These are phyloP conservation scores for Candida pseudoviswanathii DNA, from an alignment of 1,139 yeast species.

Conservation along the genomic window DNA sequence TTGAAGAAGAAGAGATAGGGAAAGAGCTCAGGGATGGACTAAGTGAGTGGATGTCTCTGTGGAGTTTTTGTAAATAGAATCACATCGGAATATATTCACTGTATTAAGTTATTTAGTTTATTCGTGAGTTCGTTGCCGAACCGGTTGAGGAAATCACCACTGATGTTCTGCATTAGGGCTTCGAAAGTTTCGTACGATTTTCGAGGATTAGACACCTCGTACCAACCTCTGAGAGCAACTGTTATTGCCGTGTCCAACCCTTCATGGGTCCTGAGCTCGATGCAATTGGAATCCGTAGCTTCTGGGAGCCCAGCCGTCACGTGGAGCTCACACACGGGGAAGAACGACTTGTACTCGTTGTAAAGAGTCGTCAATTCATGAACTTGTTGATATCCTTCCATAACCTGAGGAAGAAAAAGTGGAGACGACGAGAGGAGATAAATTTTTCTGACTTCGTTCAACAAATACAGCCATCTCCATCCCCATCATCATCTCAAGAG, in stretches of 20 bases:
- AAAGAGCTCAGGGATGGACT: background rate
- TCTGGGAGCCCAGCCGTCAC: background rate
- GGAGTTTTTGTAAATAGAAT: constrained; percentile 3
- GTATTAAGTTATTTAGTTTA: constrained; percentile 22
- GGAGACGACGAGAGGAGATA: too few relatives aligned
- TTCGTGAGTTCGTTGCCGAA: constrained; percentile 33
- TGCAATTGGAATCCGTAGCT: constrained; percentile 8
- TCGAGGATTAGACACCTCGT: constrained; percentile 14
- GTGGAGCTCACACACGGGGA: constrained; percentile 24
- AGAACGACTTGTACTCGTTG: constrained; percentile 32
- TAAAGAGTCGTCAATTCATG: constrained; percentile 28
- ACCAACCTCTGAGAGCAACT: constrained; percentile 42
- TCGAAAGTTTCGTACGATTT: constrained; percentile 45
- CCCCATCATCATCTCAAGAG: too few relatives aligned
- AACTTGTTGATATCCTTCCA: constrained; percentile 21
- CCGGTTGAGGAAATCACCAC: constrained; percentile 30
- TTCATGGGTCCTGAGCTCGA: constrained; percentile 19
- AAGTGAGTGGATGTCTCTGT: background rate
- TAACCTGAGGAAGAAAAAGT: constrained; percentile 7
- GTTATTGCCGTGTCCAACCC: constrained; percentile 24
- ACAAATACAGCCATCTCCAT: too few relatives aligned
- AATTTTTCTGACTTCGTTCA: too few relatives aligned
- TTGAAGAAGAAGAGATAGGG: background rate
- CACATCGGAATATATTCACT: constrained; percentile 4
- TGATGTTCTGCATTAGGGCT: constrained; percentile 41